Evolutionary conservation across 2,329 filamentous ascomycete species (phyloP).

Genomic region (Xylaria sp.): DNA sequence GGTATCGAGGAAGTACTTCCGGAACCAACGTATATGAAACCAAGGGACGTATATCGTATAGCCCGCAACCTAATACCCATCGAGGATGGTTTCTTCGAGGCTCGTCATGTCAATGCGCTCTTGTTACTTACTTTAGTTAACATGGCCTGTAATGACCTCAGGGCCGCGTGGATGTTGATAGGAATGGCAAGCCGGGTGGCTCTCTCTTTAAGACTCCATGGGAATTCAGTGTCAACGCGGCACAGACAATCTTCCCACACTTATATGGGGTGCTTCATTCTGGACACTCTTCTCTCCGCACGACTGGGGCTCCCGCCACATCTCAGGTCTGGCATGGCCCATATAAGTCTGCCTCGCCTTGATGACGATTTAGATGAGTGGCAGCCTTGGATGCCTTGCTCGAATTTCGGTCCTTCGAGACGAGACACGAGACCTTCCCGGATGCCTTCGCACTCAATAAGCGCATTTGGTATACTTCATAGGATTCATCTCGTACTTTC

Average conservation of each 20-base stretch:
- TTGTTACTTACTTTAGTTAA: slow-evolving; percentile 71
- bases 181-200: slow-evolving; percentile 70
- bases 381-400: slow-evolving; percentile 73
- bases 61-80: slow-evolving; percentile 61
- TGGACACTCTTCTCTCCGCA: slow-evolving; percentile 68
- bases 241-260: slow-evolving; percentile 53
- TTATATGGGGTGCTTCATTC: slow-evolving; percentile 67
- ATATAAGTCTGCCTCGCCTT: slow-evolving; percentile 57
- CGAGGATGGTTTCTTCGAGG: slow-evolving; percentile 59
- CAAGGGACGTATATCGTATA: slow-evolving; percentile 58
- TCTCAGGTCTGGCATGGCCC: slow-evolving; percentile 59
- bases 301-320: slow-evolving; percentile 61
- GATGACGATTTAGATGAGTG: slow-evolving; percentile 79
- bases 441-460: slow-evolving; percentile 41
- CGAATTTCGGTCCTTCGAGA: slow-evolving; percentile 48
- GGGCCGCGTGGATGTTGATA: slow-evolving; percentile 70
- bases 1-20: slow-evolving; percentile 30
- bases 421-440: slow-evolving; percentile 25
- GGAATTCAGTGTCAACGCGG: slow-evolving; percentile 40
- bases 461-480: slow-evolving; percentile 38
- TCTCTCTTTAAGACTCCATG: slow-evolving; percentile 55
- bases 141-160: slow-evolving; percentile 65
- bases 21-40: slow-evolving; percentile 45
- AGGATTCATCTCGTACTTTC: slow-evolving; percentile 37
- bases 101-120: slow-evolving; percentile 65